Percentiles rank a stretch among this genome's conserved stretches.
These are phyloP conservation scores for Stromatinia cepivora DNA, from an alignment of 2,329 filamentous ascomycete genomes.

Conservation along the genomic window DNA sequence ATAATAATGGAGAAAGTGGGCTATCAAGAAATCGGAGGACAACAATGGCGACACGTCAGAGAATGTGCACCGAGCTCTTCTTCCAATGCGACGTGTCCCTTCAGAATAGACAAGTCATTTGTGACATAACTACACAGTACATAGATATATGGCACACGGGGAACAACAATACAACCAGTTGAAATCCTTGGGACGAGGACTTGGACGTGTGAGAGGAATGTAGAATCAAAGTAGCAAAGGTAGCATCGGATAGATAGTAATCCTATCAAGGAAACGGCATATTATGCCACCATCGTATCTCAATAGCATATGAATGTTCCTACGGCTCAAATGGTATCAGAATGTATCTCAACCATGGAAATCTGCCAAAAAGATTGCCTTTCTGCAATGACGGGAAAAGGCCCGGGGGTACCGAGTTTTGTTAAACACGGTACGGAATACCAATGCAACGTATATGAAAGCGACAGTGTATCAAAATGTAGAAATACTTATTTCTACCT, in stretches of 20 bases:
- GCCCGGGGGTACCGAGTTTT: slow-evolving; percentile 4
- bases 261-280: neutral
- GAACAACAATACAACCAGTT: neutral
- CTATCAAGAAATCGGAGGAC: slow-evolving; percentile 10
- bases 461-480: neutral
- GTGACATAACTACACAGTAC: neutral
- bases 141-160: neutral
- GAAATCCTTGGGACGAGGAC: neutral
- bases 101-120: neutral
- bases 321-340: neutral
- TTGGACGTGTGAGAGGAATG: neutral
- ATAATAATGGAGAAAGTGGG: slow-evolving; percentile 19
- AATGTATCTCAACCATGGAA: neutral
- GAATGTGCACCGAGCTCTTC: slow-evolving; percentile 1
- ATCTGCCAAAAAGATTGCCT: neutral
- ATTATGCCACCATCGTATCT: neutral
- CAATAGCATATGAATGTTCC: neutral
- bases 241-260: neutral
- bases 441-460: neutral
- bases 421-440: neutral
- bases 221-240: neutral
- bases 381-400: neutral
- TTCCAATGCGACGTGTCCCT: slow-evolving; percentile 10
- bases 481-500: slow-evolving; percentile 8
- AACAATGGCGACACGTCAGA: slow-evolving; percentile 20